Evolutionary conservation across 2,329 filamentous ascomycete genomes (phyloP), one percentile per base, ranked within the genome.

Genomic region (Sphaerulina musiva): DNA sequence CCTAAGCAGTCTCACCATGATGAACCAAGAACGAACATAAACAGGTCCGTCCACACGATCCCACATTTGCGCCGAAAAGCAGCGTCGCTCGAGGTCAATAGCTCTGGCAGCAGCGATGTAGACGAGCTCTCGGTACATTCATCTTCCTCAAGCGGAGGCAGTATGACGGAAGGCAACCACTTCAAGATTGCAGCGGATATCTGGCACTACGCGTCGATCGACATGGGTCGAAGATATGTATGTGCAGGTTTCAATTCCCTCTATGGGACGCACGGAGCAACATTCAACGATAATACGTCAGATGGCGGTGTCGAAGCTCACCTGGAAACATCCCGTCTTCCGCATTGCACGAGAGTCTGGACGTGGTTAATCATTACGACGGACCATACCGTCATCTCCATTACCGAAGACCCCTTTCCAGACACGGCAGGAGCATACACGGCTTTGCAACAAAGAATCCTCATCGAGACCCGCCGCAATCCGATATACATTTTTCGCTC

Each of bases 121-220:
- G 66, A 67, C 40, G 65, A 67, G 34, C 58, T 67, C 4, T 64
- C 64, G 11, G 61, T 66, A 29, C 57, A 63, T 17, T 59, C 59
- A 2, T 67, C 65, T 2, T 55, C 63, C 32, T 56, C 59, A 1
- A 67, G 61, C 59, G 53, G 58, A 14, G 59, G 60, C 38, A 62
- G 60, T 7, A 46, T 58, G 12, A 55, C 54, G 4, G 48, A 53
- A 20, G 64, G 65, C 4, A 78, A 78, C 2, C 77, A 82, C 53
- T 79, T 81, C 47, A 73, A 80, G 31, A 76, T 89, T 41, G 80
- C 85, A 5, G 78, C 86, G 58, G 79, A 84, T 51, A 84, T 87
- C n/a, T 85, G 85, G 75, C 86, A 89, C 66, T 90, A 86, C 68
- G 84, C 83, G 11, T 85, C 85, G 0, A 79, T 87, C 11, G 86